Evolutionary conservation across 1,284 basidiomycete genomes (phyloP).

Genomic region (Puccinia triticina): DNA sequence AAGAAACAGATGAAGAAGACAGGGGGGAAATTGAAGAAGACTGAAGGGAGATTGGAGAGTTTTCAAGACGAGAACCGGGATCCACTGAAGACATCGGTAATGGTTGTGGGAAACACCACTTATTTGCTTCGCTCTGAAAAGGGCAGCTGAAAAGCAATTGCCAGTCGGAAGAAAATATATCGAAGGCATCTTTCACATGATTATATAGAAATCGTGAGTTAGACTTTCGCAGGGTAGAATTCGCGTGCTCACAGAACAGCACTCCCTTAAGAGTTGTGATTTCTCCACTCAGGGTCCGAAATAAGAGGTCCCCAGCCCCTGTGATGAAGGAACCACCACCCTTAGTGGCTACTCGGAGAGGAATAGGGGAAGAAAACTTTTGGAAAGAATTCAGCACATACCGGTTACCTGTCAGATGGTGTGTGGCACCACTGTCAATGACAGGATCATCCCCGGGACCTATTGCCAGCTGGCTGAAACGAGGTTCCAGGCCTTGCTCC

Average conservation of each 20-base stretch:
- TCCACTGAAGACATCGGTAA: neutral
- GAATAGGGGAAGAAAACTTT: neutral
- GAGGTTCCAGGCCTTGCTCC: neutral
- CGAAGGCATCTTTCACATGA: neutral
- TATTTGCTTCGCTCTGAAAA: neutral
- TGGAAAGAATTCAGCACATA: neutral
- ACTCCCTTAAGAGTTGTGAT: neutral
- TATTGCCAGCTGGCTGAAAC: neutral
- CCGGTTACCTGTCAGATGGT: neutral
- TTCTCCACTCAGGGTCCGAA: neutral
- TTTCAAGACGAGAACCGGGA: no score
- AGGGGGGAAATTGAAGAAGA: no score
- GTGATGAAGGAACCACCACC: neutral
- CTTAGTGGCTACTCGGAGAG: slow-evolving; percentile 20
- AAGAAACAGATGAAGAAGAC: no score
- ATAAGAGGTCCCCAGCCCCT: slow-evolving; percentile 6
- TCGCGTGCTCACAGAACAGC: neutral
- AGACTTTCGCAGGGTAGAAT: neutral
- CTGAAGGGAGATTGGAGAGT: no score
- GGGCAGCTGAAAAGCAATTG: neutral
- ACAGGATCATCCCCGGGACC: neutral
- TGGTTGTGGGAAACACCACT: neutral
- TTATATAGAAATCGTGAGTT: neutral
- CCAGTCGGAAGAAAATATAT: neutral
- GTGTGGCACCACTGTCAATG: neutral